Conservation (phyloP, 2,329 filamentous ascomycete species). For the Gremmenia infestans region DNA sequence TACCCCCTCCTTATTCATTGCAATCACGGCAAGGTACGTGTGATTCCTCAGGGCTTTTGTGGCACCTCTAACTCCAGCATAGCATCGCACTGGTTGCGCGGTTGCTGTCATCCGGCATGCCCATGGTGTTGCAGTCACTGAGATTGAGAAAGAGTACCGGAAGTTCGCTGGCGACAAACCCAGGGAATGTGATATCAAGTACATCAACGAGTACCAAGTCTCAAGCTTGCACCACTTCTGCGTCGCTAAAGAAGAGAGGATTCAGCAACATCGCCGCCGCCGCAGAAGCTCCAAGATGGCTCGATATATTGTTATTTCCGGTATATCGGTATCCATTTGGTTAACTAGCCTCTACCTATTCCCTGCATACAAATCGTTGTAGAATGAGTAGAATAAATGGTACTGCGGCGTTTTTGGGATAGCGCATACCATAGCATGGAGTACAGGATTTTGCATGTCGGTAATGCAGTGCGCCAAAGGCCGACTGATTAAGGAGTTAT, state of each 20-base stretch:
- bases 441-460: constrained; percentile 8
- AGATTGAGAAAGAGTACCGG: constrained; percentile 69
- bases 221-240: constrained; percentile 34
- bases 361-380: not conserved
- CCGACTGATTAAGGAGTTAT: constrained; percentile 15
- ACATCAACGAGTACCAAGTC: constrained; percentile 48
- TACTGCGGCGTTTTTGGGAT: not conserved
- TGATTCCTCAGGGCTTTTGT: not conserved
- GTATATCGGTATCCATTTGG: constrained; percentile 15
- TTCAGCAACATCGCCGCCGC: not conserved
- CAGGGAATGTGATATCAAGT: constrained; percentile 55
- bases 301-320: constrained; percentile 10
- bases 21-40: constrained; percentile 77
- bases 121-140: constrained; percentile 58
- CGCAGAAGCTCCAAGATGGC: constrained; percentile 7
- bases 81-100: constrained; percentile 90
- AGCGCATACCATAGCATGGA: not conserved
- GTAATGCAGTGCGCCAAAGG: constrained; percentile 25
- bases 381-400: not conserved
- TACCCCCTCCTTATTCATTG: constrained; percentile 85
- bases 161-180: constrained; percentile 57
- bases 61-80: constrained; percentile 12
- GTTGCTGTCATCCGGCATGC: constrained; percentile 73
- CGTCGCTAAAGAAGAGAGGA: constrained; percentile 20
- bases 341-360: constrained; percentile 7